These are phyloP conservation scores for Penicillium waksmanii DNA, from an alignment of 495 filamentous ascomycete species.

Conservation along the genomic window DNA sequence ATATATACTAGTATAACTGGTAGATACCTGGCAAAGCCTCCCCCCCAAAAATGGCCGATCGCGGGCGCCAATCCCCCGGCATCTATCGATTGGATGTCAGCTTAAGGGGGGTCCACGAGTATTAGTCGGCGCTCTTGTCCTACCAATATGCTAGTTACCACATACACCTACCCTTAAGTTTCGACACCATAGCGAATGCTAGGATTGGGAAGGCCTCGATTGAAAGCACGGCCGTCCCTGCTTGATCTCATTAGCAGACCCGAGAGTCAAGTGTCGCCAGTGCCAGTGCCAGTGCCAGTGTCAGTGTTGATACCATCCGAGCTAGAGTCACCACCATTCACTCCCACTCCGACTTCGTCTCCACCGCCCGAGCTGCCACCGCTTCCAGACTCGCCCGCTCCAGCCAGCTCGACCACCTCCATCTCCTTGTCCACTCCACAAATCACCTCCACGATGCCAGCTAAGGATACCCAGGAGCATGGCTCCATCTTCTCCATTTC, in stretches of 20 bases:
- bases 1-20: too few relatives aligned
- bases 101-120: slow-evolving; percentile 23
- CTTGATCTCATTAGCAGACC: slow-evolving; percentile 67
- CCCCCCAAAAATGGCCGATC: slow-evolving; percentile 12
- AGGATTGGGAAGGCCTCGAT: slow-evolving; percentile 60
- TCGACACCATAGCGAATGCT: slow-evolving; percentile 49
- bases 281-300: background rate
- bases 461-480: slow-evolving; percentile 57
- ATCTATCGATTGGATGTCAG: slow-evolving; percentile 25
- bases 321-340: background rate
- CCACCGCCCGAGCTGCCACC: slow-evolving; percentile 53
- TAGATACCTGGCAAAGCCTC: background rate
- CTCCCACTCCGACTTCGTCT: slow-evolving; percentile 38
- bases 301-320: background rate
- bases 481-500: slow-evolving; percentile 56
- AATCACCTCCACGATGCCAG: slow-evolving; percentile 61
- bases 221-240: slow-evolving; percentile 72
- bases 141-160: background rate
- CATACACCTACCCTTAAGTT: slow-evolving; percentile 1
- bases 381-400: slow-evolving; percentile 56
- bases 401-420: slow-evolving; percentile 45
- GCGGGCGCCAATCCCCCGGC: slow-evolving; percentile 19
- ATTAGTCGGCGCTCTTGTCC: slow-evolving; percentile 1
- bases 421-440: slow-evolving; percentile 41
- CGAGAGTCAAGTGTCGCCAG: slow-evolving; percentile 8